A percentile compares a stretch with the other conserved stretches of the same genome.
These are phyloP conservation scores for Globisporangium acanthophoron DNA, from an alignment of 352 stramenopile genomes.

Conservation along the genomic window DNA sequence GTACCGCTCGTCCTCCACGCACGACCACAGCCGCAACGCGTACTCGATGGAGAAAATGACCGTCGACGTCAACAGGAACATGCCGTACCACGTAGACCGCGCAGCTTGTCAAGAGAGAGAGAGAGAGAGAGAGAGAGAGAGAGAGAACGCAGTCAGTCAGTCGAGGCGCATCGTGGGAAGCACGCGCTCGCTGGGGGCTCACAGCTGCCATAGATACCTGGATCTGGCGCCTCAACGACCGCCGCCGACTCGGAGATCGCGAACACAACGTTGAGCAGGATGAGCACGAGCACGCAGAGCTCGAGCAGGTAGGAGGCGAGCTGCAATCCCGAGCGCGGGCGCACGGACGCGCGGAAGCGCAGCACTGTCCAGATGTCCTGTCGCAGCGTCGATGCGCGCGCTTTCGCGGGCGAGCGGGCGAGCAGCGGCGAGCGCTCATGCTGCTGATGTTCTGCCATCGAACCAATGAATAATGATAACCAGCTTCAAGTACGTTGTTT, in stretches of 20 bases:
- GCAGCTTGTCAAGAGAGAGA: neutral
- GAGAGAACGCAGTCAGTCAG: neutral
- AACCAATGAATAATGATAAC: neutral
- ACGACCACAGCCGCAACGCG: constrained; percentile 49
- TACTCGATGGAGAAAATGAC: constrained; percentile 64
- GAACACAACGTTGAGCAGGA: constrained; percentile 55
- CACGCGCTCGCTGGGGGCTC: too few species aligned
- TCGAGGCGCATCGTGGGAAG: too few species aligned
- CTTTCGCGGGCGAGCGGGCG: neutral
- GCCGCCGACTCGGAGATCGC: constrained; percentile 39
- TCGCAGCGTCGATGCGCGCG: constrained; percentile 19
- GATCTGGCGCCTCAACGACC: constrained; percentile 5
- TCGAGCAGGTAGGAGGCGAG: constrained; percentile 51
- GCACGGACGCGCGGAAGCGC: constrained; percentile 43
- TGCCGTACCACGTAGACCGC: constrained; percentile 27
- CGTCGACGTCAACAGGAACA: constrained; percentile 50
- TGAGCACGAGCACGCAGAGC: constrained; percentile 43
- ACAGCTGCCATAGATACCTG: constrained; percentile 2
- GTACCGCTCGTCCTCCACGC: constrained; percentile 50
- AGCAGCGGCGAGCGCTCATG: constrained; percentile 18
- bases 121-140: too few species aligned
- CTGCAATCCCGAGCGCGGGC: constrained; percentile 35
- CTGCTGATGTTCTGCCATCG: too few species aligned
- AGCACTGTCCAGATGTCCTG: constrained; percentile 57
- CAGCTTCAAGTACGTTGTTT: neutral